Evolutionary conservation across 2,329 filamentous ascomycete genomes (phyloP).

Genomic region (Penicillium sp.): DNA sequence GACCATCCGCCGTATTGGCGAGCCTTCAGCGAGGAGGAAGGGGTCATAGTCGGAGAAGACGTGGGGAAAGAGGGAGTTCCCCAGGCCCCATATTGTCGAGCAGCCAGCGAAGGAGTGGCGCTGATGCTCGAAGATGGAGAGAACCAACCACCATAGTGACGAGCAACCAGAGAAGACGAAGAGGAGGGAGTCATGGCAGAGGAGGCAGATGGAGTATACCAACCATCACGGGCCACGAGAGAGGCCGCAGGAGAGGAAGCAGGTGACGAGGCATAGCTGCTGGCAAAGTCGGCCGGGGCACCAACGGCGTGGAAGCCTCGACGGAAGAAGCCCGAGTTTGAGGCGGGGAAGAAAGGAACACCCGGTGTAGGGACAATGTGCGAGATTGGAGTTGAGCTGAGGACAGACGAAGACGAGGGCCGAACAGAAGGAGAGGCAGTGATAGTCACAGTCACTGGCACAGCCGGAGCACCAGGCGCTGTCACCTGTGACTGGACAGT

Average conservation of each 20-base stretch:
- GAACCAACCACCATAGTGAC: slow-evolving; percentile 6
- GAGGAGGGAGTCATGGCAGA: neutral
- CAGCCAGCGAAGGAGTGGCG: neutral
- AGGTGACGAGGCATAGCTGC: slow-evolving; percentile 10
- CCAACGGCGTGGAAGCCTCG: slow-evolving; percentile 18
- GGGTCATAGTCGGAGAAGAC: slow-evolving; percentile 4
- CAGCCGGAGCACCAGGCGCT: slow-evolving; percentile 9
- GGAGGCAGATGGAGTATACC: slow-evolving; percentile 7
- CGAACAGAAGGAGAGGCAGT: slow-evolving; percentile 17
- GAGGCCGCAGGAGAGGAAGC: slow-evolving; percentile 6
- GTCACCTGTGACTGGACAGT: slow-evolving; percentile 18
- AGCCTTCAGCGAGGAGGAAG: slow-evolving; percentile 8
- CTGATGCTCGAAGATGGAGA: slow-evolving; percentile 3
- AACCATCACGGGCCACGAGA: slow-evolving; percentile 11
- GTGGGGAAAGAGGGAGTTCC: slow-evolving; percentile 8
- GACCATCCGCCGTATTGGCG: slow-evolving; percentile 8
- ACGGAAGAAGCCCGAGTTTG: slow-evolving; percentile 14
- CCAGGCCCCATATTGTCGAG: too few species aligned
- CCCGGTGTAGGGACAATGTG: slow-evolving; percentile 11
- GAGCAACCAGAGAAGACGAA: slow-evolving; percentile 10
- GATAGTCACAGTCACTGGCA: slow-evolving; percentile 11
- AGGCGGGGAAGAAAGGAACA: slow-evolving; percentile 13
- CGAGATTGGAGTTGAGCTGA: slow-evolving; percentile 11
- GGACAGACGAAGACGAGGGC: slow-evolving; percentile 2
- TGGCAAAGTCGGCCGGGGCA: slow-evolving; percentile 13